These are phyloP conservation scores for Vaucheria bursata DNA, from an alignment of 352 stramenopile genomes.

Conservation along the genomic window DNA sequence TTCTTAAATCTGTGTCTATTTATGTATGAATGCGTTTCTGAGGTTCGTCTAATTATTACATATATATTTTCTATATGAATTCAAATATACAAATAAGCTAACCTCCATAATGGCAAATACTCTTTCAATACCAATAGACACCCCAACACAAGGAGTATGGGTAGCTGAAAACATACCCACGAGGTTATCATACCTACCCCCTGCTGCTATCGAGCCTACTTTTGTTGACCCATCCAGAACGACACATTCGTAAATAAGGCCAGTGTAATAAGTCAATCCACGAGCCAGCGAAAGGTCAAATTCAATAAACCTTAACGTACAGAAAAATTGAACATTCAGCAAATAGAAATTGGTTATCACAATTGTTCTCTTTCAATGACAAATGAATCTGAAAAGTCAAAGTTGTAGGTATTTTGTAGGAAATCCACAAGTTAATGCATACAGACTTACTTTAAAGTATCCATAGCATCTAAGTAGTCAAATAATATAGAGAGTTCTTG, in stretches of 20 bases:
- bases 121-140: constrained; percentile 95
- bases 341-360: no score
- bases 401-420: no score
- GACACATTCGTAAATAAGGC: constrained; percentile 97
- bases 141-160: constrained; percentile 92
- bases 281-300: constrained; percentile 94
- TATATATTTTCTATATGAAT: no score
- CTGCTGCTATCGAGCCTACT: constrained; percentile 92
- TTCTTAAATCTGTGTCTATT: no score
- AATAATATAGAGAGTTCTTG: constrained; percentile 87
- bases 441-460: constrained; percentile 69
- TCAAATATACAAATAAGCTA: not conserved
- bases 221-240: constrained; percentile 69
- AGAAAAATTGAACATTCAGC: no score
- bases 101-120: constrained; percentile 95
- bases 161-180: constrained; percentile 93
- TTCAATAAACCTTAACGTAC: constrained; percentile 65
- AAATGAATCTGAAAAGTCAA: no score
- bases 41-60: no score
- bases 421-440: no score
- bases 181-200: constrained; percentile 94
- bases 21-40: no score
- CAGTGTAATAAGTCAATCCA: constrained; percentile 98
- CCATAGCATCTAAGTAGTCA: constrained; percentile 93
- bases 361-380: no score